Evolutionary conservation across 495 filamentous ascomycete genomes (phyloP).

Genomic region (Aspergillus panamensis): DNA sequence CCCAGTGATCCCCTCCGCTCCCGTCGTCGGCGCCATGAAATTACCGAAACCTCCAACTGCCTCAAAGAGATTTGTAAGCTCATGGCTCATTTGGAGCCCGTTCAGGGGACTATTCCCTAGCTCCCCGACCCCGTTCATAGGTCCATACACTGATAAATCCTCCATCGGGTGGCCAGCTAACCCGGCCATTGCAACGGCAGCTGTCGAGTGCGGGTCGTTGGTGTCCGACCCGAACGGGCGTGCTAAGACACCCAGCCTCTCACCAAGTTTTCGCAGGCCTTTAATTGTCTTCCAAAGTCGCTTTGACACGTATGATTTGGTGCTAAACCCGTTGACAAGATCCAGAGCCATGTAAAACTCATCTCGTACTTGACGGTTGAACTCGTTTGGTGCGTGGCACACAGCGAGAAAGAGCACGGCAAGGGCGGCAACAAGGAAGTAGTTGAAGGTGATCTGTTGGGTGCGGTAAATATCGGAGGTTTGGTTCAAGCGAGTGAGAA

Average conservation of each 20-base stretch:
- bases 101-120: slow-evolving; percentile 59
- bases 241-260: slow-evolving; percentile 67
- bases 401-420: slow-evolving; percentile 81
- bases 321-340: slow-evolving; percentile 73
- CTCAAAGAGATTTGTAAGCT: slow-evolving; percentile 67
- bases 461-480: slow-evolving; percentile 77
- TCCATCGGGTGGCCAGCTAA: slow-evolving; percentile 67
- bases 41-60: slow-evolving; percentile 58
- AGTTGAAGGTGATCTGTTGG: slow-evolving; percentile 81
- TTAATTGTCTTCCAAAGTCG: slow-evolving; percentile 79
- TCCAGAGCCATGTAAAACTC: slow-evolving; percentile 88
- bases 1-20: slow-evolving; percentile 40
- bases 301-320: slow-evolving; percentile 73
- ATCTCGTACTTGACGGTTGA: slow-evolving; percentile 67
- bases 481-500: slow-evolving; percentile 70
- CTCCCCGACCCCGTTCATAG: slow-evolving; percentile 40
- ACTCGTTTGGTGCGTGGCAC: slow-evolving; percentile 74
- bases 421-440: slow-evolving; percentile 77
- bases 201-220: slow-evolving; percentile 59
- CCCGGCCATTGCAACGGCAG: slow-evolving; percentile 71
- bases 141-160: slow-evolving; percentile 53
- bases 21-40: slow-evolving; percentile 36
- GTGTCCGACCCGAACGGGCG: slow-evolving; percentile 40
- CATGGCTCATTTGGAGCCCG: slow-evolving; percentile 59
- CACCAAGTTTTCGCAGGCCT: slow-evolving; percentile 73